Evolutionary conservation across 495 filamentous ascomycete genomes (phyloP), one percentile per base, ranked within the genome.

Genomic region (Aspergillus baeticus): DNA sequence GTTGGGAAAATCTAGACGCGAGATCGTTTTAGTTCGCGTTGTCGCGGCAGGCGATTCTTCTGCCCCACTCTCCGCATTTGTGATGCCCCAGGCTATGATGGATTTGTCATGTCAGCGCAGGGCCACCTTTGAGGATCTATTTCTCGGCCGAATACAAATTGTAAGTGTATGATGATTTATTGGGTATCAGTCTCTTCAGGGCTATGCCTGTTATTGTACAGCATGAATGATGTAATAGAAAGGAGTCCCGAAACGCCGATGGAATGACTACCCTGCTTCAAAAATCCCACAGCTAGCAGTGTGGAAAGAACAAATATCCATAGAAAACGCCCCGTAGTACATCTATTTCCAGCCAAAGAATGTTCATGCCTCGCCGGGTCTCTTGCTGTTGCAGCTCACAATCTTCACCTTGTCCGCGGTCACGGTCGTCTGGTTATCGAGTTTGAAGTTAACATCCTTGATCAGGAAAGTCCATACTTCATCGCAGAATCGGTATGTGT

Each of bases 381-480:
- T 83, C 81, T 95, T 96, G 54, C 87, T 89, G 62, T 89, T 93
- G 74, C 93, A 97, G 72, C 89, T 92, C 37, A 99, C 94, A 55
- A 99, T 99, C 84, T 98, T 98, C 68, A 99, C 87, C 69, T 88
- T 91, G 58, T 96, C 91, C 10, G 85, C 84, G 6, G 78, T 74
- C 11, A 89, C 78, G 2, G 72, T 75, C 21, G 79, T 79, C 57
- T 85, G 81, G 65, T 90, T 90, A 58, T 96, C 91, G 72, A 99
- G 85, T 76, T 98, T 98, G 82, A 99, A 96, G 21, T 86, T 91
- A 51, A 98, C 91, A 57, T 98, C 92, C 72, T 97, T 97, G 74
- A 99, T 94, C 58, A 98, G 81, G 78, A 99, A 99, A 2, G 95
- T 99, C 95, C 95, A 99, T 51, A 99, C 95, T 77, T 99, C 95